phyloP scores from a whole-genome alignment of 2,329 filamentous ascomycete species.

The Exophiala lecanii-corni region DNA sequence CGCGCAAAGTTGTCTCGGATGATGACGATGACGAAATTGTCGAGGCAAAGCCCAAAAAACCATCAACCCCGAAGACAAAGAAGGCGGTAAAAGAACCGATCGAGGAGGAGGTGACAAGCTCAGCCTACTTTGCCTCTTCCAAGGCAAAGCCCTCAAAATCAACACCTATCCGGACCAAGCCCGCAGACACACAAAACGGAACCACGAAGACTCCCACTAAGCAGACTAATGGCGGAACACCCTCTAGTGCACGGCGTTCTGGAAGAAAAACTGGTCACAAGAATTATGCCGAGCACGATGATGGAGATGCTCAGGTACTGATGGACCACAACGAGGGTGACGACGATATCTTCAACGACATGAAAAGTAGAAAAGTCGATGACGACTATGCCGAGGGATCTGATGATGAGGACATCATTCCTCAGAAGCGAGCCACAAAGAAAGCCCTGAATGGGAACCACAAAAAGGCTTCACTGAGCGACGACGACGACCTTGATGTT shows the following conservation, averaged over 20 bases:
- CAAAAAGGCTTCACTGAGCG: constrained; percentile 29
- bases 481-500: constrained; percentile 29
- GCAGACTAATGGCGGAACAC: constrained; percentile 32
- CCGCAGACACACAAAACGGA: constrained; percentile 19
- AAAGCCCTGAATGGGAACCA: constrained; percentile 7
- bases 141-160: constrained; percentile 48
- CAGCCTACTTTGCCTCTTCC: constrained; percentile 57
- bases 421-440: constrained; percentile 30
- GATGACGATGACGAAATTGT: constrained; percentile 56
- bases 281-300: constrained; percentile 33
- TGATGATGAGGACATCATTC: constrained; percentile 48
- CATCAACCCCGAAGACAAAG: constrained; percentile 35
- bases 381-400: constrained; percentile 66
- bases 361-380: constrained; percentile 57
- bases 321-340: constrained; percentile 66
- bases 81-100: constrained; percentile 40
- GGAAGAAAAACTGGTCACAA: constrained; percentile 32
- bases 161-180: constrained; percentile 22
- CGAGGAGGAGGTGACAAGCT: constrained; percentile 56
- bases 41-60: constrained; percentile 32
- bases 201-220: constrained; percentile 18
- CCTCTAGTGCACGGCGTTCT: constrained; percentile 22
- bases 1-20: constrained; percentile 68
- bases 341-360: constrained; percentile 79
- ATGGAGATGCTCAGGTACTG: constrained; percentile 55